These are phyloP conservation scores for Lactarius tabidus DNA, from an alignment of 768 basidiomycete species.

Conservation along the genomic window DNA sequence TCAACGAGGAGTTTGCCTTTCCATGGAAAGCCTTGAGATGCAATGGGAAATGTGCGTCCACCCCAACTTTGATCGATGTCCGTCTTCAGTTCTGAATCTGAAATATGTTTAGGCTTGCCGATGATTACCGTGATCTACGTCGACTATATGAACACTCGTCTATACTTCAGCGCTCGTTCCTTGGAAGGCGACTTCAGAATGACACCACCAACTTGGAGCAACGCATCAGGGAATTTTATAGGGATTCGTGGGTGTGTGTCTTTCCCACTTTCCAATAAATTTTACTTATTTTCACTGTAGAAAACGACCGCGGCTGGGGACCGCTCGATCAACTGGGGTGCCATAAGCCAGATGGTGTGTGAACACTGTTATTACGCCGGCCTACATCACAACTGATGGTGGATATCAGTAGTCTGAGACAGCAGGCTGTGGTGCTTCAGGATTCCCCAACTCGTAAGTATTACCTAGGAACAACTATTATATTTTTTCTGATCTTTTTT, in stretches of 20 bases:
- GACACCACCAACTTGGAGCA: not conserved
- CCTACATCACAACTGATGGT: too few relatives aligned
- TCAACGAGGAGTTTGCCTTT: not conserved
- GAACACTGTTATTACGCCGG: too few relatives aligned
- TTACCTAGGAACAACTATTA: too few relatives aligned
- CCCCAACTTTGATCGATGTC: not conserved
- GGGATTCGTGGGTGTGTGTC: not conserved
- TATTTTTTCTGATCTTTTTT: too few relatives aligned
- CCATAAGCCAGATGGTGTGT: not conserved
- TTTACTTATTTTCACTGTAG: not conserved
- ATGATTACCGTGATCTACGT: not conserved
- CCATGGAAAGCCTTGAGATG: not conserved
- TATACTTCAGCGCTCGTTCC: not conserved
- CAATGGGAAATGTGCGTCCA: not conserved
- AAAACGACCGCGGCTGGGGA: not conserved
- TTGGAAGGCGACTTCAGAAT: not conserved
- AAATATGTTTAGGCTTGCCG: not conserved
- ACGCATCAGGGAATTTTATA: not conserved
- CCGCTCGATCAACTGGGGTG: not conserved
- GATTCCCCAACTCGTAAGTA: too few relatives aligned
- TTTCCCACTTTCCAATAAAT: not conserved
- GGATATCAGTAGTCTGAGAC: too few relatives aligned
- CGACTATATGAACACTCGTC: not conserved
- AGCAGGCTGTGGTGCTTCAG: too few relatives aligned
- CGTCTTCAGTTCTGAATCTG: not conserved